Evolutionary conservation across 345 rosid species (phyloP).

Genomic region (Pelargonium nanum): DNA sequence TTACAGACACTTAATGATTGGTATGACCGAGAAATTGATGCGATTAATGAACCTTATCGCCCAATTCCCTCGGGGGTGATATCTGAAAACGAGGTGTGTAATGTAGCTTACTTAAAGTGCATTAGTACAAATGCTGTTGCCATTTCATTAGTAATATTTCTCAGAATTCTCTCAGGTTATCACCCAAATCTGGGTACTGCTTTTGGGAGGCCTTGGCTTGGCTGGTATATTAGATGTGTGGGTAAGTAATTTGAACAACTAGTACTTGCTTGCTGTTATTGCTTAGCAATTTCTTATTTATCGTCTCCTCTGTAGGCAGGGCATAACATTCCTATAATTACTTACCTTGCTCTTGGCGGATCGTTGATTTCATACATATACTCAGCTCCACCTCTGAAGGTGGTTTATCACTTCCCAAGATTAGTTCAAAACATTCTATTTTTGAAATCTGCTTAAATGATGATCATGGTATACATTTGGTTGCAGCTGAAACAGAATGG

Average conservation of each 20-base stretch:
- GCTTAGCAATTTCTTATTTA: conserved; percentile 12
- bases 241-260: conserved; percentile 40
- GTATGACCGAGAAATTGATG: conserved; percentile 95
- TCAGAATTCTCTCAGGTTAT: conserved; percentile 50
- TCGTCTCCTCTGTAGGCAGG: conserved; percentile 62
- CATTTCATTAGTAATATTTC: conserved; percentile 1
- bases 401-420: conserved; percentile 17
- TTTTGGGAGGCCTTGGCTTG: conserved; percentile 76
- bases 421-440: conserved; percentile 6
- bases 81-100: conserved; percentile 74
- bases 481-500: conserved; percentile 97
- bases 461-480: conserved; percentile 10
- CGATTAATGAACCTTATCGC: conserved; percentile 95
- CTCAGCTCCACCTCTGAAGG: conserved; percentile 99
- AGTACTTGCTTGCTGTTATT: conserved; percentile 1
- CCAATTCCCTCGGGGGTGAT: conserved; percentile 95
- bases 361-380: conserved; percentile 84
- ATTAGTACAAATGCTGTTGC: neutral
- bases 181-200: conserved; percentile 78
- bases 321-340: conserved; percentile 58
- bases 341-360: conserved; percentile 93
- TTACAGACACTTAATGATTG: conserved; percentile 83
- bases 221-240: conserved; percentile 79
- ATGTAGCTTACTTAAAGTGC: neutral
- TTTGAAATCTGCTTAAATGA: conserved; percentile 10